Conservation (phyloP, 495 filamentous ascomycete genomes). For the Neurospora sp. region DNA sequence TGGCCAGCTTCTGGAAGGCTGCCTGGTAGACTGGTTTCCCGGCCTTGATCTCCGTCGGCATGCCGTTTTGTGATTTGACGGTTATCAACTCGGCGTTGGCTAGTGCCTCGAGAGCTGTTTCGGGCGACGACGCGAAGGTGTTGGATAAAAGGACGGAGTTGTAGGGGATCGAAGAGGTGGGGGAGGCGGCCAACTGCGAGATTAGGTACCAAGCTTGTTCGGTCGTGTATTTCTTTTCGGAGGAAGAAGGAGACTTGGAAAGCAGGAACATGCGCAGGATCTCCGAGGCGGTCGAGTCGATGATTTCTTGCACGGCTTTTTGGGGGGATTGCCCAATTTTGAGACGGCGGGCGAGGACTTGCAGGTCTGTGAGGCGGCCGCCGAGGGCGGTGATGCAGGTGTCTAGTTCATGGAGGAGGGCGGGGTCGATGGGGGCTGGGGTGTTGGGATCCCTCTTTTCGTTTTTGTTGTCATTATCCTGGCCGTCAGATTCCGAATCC, state of each 20-base stretch:
- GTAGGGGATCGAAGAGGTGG: constrained; percentile 45
- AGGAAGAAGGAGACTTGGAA: constrained; percentile 24
- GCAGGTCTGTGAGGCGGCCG: constrained; percentile 86
- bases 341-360: constrained; percentile 84
- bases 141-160: constrained; percentile 71
- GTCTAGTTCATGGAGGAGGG: constrained; percentile 53
- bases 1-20: constrained; percentile 60
- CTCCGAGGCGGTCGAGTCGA: constrained; percentile 76
- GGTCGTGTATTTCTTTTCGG: constrained; percentile 55
- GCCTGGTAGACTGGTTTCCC: constrained; percentile 83
- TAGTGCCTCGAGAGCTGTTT: constrained; percentile 64
- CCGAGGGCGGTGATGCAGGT: constrained; percentile 72
- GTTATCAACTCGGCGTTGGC: constrained; percentile 83
- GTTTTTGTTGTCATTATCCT: neutral
- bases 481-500: constrained; percentile 3
- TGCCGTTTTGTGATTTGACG: constrained; percentile 60
- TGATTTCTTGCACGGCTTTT: constrained; percentile 80
- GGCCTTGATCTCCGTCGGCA: constrained; percentile 63
- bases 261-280: constrained; percentile 90
- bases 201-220: constrained; percentile 90
- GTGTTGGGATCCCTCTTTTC: neutral
- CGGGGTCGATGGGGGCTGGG: constrained; percentile 34
- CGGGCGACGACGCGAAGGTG: constrained; percentile 54
- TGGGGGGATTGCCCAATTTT: constrained; percentile 78
- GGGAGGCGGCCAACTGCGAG: constrained; percentile 48